These are phyloP conservation scores for Zymoseptoria crescenta DNA, from an alignment of 2,329 filamentous ascomycete species.

Conservation along the genomic window DNA sequence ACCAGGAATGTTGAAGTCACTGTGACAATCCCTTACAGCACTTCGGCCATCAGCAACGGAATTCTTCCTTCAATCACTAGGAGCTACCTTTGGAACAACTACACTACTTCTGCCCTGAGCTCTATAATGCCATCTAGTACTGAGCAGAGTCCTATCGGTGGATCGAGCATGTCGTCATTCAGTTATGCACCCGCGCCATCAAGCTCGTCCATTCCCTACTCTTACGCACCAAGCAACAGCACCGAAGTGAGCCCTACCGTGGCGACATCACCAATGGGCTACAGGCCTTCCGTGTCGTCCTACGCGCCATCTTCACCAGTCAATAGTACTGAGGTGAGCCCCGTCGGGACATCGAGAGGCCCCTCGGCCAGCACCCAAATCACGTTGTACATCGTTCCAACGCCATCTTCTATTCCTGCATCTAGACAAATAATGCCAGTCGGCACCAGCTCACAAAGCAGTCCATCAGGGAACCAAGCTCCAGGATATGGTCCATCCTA, in stretches of 20 bases:
- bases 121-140: neutral
- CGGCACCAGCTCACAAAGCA: neutral
- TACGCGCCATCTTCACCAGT: neutral
- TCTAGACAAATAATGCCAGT: neutral
- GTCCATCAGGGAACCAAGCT: too few species aligned
- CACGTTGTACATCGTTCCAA: neutral
- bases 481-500: too few species aligned
- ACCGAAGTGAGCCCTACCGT: neutral
- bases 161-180: neutral
- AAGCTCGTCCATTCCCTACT: neutral
- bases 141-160: neutral
- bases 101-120: neutral
- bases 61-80: neutral
- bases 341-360: neutral
- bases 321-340: neutral
- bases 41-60: neutral
- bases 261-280: neutral
- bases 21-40: too few species aligned
- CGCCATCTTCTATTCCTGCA: neutral
- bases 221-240: neutral
- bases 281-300: neutral
- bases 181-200: neutral
- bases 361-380: neutral
- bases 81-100: neutral
- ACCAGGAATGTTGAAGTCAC: too few species aligned